These are phyloP conservation scores for Monosporascus sp. DNA, from an alignment of 2,329 filamentous ascomycete species.

Conservation along the genomic window DNA sequence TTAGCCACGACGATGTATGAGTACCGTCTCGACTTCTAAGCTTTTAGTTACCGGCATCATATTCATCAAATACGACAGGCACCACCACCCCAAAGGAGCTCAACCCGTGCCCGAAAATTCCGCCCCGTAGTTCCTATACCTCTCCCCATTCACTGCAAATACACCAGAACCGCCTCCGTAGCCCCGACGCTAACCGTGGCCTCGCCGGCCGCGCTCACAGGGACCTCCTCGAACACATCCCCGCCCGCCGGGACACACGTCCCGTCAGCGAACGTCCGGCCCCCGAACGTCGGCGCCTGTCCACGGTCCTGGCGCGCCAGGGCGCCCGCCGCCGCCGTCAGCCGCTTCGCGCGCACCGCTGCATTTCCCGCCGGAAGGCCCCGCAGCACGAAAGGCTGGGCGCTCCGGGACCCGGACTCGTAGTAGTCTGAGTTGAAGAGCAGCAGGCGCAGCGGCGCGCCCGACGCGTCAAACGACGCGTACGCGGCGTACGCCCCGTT, in stretches of 20 bases:
- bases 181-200: slow-evolving; percentile 36
- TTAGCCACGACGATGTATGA: too few relatives aligned
- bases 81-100: too few relatives aligned
- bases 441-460: slow-evolving; percentile 31
- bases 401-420: slow-evolving; percentile 24
- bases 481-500: slow-evolving; percentile 39
- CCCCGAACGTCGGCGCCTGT: slow-evolving; percentile 36
- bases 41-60: too few relatives aligned
- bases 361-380: slow-evolving; percentile 29
- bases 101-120: too few relatives aligned
- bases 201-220: slow-evolving; percentile 26
- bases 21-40: too few relatives aligned
- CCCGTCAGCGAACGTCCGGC: slow-evolving; percentile 39
- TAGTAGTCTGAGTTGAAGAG: slow-evolving; percentile 43
- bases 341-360: slow-evolving; percentile 35
- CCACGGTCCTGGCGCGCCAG: slow-evolving; percentile 39
- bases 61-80: too few relatives aligned
- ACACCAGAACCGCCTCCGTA: slow-evolving; percentile 43
- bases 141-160: slow-evolving; percentile 28
- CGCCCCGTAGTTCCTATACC: not conserved
- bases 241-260: slow-evolving; percentile 37
- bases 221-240: slow-evolving; percentile 31
- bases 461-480: slow-evolving; percentile 34
- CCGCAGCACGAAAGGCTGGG: slow-evolving; percentile 34
- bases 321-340: slow-evolving; percentile 39